Evolutionary conservation across 331 rosid genomes (phyloP).

Genomic region (Rosa hybrid): DNA sequence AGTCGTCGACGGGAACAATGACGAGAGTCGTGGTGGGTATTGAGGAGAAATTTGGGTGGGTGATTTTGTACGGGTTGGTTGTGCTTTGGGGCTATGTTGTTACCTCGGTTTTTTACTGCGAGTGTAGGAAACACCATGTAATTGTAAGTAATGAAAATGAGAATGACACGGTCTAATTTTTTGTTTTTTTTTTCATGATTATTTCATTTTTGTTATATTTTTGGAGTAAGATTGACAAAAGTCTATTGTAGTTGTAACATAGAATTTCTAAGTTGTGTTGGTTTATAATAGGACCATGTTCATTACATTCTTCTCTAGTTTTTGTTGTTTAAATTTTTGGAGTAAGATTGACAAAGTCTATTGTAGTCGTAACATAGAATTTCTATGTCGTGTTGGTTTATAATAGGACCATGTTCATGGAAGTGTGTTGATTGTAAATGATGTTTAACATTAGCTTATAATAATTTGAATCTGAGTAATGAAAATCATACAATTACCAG

Average conservation of each 20-base stretch:
- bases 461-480: too few species aligned
- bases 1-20: slow-evolving; percentile 17
- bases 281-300: too few species aligned
- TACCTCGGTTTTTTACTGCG: slow-evolving; percentile 70
- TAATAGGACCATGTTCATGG: too few species aligned
- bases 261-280: too few species aligned
- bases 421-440: too few species aligned
- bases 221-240: too few species aligned
- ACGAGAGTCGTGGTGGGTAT: slow-evolving; percentile 23
- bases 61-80: slow-evolving; percentile 45
- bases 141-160: slow-evolving; percentile 28
- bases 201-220: not conserved
- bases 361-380: too few species aligned
- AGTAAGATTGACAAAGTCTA: too few species aligned
- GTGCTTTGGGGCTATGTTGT: slow-evolving; percentile 55
- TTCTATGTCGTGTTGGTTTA: too few species aligned
- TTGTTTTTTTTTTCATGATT: not conserved
- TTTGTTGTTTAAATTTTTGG: not conserved
- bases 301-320: too few species aligned
- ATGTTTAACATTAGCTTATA: too few species aligned
- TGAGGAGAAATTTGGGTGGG: slow-evolving; percentile 37
- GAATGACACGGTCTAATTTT: slow-evolving; percentile 3
- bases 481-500: not conserved
- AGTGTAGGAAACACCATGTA: slow-evolving; percentile 42
- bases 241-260: too few species aligned